Evolutionary conservation across 257 asterid genomes (phyloP).

Genomic region (Haberlea rhodopensis): DNA sequence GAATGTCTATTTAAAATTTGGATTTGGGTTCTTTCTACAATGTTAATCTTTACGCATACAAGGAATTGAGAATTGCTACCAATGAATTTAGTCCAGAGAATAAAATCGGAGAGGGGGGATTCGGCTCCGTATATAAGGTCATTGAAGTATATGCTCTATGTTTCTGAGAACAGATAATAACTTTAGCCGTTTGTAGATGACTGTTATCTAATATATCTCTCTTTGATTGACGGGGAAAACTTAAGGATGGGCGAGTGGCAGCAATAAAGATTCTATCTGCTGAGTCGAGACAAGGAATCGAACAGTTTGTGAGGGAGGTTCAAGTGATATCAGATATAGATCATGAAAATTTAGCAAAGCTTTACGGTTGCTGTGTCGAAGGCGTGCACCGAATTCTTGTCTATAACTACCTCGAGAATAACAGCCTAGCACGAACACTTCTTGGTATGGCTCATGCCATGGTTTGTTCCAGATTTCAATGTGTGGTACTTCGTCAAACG

Average conservation of each 20-base stretch:
- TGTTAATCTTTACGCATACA: slow-evolving; percentile 63
- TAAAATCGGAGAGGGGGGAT: slow-evolving; percentile 97
- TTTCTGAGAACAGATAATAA: slow-evolving; percentile 8
- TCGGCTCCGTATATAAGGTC: slow-evolving; percentile 91
- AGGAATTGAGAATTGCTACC: slow-evolving; percentile 69
- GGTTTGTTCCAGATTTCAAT: slow-evolving; percentile 13
- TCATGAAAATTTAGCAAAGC: slow-evolving; percentile 84
- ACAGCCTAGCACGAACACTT: slow-evolving; percentile 81
- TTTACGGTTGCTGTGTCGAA: slow-evolving; percentile 90
- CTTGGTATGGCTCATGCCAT: slow-evolving; percentile 54
- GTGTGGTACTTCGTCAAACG: background rate
- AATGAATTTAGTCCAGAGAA: slow-evolving; percentile 60
- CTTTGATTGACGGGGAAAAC: slow-evolving; percentile 60
- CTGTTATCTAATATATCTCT: background rate
- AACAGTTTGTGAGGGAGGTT: slow-evolving; percentile 87
- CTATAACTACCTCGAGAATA: slow-evolving; percentile 88
- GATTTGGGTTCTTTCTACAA: slow-evolving; percentile 31
- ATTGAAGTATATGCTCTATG: background rate
- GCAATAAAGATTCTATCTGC: slow-evolving; percentile 85
- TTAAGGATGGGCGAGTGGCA: slow-evolving; percentile 70
- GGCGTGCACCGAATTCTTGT: slow-evolving; percentile 74
- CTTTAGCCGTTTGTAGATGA: slow-evolving; percentile 11
- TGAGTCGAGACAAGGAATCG: slow-evolving; percentile 84
- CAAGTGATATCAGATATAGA: slow-evolving; percentile 78
- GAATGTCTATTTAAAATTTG: background rate